These are phyloP conservation scores for Eimeria sp. DNA, from an alignment of 169 alveolate species.

Conservation along the genomic window DNA sequence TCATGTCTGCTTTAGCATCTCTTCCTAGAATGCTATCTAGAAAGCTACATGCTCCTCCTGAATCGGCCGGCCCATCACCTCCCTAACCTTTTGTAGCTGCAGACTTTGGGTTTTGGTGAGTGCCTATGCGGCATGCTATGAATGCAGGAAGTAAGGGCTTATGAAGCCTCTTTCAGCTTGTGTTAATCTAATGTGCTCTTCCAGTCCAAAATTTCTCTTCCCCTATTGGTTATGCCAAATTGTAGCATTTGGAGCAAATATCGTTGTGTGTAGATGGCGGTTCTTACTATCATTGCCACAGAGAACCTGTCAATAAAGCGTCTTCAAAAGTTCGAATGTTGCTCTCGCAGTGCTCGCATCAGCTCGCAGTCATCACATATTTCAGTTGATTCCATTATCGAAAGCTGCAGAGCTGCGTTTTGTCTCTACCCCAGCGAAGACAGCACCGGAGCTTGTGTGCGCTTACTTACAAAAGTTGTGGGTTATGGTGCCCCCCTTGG, in stretches of 20 bases:
- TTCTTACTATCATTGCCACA: not conserved
- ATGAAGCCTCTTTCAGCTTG: not conserved
- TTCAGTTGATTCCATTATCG: not conserved
- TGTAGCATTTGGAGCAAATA: not conserved
- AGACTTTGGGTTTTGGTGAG: not conserved
- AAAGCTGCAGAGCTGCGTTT: not conserved
- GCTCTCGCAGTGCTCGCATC: not conserved
- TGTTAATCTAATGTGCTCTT: not conserved
- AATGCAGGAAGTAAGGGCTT: conserved; percentile 4
- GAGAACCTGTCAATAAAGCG: not conserved
- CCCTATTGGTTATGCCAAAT: not conserved
- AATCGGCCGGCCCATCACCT: not conserved
- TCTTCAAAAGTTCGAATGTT: not conserved
- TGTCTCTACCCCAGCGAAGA: not conserved
- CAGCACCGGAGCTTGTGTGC: not conserved
- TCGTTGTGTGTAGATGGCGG: not conserved
- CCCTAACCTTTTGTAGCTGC: not conserved
- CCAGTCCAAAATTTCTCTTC: not conserved
- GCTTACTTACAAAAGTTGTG: not conserved
- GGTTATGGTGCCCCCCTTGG: not conserved
- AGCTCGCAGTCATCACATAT: not conserved
- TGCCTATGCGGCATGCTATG: not conserved
- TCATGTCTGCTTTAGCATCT: not conserved
- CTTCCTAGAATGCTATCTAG: not conserved
- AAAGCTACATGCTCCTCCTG: not conserved